Conservation (phyloP, 441 rosid species). For the Flueggea neowawraea region DNA sequence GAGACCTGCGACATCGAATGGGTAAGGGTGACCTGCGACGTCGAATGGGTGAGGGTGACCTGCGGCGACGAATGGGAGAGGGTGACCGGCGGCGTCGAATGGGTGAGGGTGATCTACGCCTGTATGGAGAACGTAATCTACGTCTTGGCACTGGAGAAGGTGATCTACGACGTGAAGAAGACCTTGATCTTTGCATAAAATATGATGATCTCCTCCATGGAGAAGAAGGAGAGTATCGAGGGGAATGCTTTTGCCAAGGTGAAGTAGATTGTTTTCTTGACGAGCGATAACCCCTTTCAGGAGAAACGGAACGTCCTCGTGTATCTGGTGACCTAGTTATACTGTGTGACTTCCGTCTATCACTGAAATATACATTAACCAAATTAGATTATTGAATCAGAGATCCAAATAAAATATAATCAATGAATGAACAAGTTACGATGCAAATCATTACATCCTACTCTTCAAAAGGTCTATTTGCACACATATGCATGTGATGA, state of each 20-base stretch:
- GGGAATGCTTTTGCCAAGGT: slow-evolving; percentile 36
- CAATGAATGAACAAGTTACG: not conserved
- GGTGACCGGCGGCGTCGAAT: slow-evolving; percentile 10
- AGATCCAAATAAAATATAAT: not conserved
- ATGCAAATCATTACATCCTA: not conserved
- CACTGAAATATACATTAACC: slow-evolving; percentile 26
- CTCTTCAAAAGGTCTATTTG: too few species aligned
- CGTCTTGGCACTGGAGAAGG: slow-evolving; percentile 15
- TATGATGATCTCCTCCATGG: slow-evolving; percentile 35
- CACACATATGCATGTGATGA: too few species aligned
- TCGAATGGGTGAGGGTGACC: slow-evolving; percentile 19
- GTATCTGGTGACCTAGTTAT: slow-evolving; percentile 53
- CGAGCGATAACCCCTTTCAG: slow-evolving; percentile 30
- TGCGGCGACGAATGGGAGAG: slow-evolving; percentile 19
- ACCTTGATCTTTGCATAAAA: slow-evolving; percentile 36
- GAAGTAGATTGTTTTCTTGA: slow-evolving; percentile 40
- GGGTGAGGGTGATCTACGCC: slow-evolving; percentile 18
- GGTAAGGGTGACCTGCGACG: slow-evolving; percentile 34
- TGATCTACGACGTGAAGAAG: slow-evolving; percentile 18
- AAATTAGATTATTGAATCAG: slow-evolving; percentile 11
- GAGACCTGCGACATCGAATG: slow-evolving; percentile 16
- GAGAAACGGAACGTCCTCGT: slow-evolving; percentile 34
- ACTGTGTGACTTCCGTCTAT: slow-evolving; percentile 58
- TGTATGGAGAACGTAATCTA: not conserved
- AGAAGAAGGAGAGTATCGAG: slow-evolving; percentile 50